A percentile compares a stretch with the other conserved stretches of the same genome.
Conservation (phyloP, 306 rosid genomes). For the Acmispon strigosus region DNA sequence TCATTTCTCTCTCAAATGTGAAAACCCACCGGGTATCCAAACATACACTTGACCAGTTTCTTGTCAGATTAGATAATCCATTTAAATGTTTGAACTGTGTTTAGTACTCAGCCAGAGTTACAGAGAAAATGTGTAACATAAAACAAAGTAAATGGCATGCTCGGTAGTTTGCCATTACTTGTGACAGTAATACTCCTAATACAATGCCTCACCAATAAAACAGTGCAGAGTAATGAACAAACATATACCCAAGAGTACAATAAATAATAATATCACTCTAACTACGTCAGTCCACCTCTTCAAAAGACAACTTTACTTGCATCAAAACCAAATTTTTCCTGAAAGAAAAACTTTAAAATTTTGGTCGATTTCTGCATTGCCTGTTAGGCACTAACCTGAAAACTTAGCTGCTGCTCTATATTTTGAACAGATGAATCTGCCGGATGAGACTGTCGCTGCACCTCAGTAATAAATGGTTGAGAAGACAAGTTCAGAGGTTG, state of each 20-base stretch:
- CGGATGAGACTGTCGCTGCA: constrained; percentile 45
- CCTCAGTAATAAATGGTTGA: constrained; percentile 37
- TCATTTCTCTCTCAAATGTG: too few relatives aligned
- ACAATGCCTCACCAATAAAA: neutral
- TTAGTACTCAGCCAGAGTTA: neutral
- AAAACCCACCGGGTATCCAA: too few relatives aligned
- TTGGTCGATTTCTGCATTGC: constrained; percentile 21
- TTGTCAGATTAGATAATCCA: constrained; percentile 7
- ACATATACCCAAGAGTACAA: neutral
- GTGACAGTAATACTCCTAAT: neutral
- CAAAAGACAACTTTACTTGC: neutral
- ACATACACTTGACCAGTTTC: constrained; percentile 1
- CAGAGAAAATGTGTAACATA: neutral
- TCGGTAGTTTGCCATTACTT: constrained; percentile 2
- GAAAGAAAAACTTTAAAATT: constrained; percentile 9
- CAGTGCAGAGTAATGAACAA: neutral
- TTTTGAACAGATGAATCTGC: constrained; percentile 34
- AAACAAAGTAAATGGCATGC: constrained; percentile 7
- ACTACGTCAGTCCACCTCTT: constrained; percentile 6
- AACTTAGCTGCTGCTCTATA: constrained; percentile 49
- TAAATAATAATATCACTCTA: neutral
- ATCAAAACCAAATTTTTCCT: constrained; percentile 6
- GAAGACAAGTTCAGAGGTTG: constrained; percentile 40
- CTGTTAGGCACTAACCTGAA: constrained; percentile 50
- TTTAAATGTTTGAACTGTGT: neutral